Evolutionary conservation across 2,329 filamentous ascomycete genomes (phyloP), one percentile per base, ranked within the genome.

Genomic region (Lithohypha guttulata): DNA sequence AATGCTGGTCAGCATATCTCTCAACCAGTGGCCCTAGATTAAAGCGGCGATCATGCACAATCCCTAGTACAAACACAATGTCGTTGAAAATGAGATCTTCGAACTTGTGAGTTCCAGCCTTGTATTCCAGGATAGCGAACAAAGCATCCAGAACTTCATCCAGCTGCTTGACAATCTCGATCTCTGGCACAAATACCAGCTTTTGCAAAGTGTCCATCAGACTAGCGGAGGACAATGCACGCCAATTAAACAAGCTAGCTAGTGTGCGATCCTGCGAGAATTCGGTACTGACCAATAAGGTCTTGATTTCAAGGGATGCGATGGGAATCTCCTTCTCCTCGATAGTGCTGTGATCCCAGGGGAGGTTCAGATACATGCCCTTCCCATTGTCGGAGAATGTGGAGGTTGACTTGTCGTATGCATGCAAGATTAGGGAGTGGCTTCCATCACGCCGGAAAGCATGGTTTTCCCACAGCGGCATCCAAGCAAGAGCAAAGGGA

Each of bases 121-220:
- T 80, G 51, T 95, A 86, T 20, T 93, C 84, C 19, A 96, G 67
- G 19, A 95, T 86, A 4, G 84, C 81, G 55, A 98, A 98, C 1
- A 98, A 73, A 0, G 85, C 77, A 58, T 94, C 84, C 38, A 98
- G 80, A 1, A 96, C 86, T 52, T 93, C 82, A 46, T 75, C 81
- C 6, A 96, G 66, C 28, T 96, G 72, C 64, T 96, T 98, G 46
- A 98, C 91, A 22, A 98, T 84, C 61, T 98, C 93, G 41, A 96
- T 94, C 57, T 98, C 91, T 0, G 91, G 84, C 1, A 98, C 87
- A 50, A 96, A 96, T 14, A 87, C 79, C 34, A 96, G 75, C 49
- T 87, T 79, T 55, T 82, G 81, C 28, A 98, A 64, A 1, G 93
- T 66, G 17, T 77, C 70, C 1, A 83, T 69, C 1, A 96, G 69